Conservation (phyloP, 257 asterid species). For the Fraxinus cuspidata region DNA sequence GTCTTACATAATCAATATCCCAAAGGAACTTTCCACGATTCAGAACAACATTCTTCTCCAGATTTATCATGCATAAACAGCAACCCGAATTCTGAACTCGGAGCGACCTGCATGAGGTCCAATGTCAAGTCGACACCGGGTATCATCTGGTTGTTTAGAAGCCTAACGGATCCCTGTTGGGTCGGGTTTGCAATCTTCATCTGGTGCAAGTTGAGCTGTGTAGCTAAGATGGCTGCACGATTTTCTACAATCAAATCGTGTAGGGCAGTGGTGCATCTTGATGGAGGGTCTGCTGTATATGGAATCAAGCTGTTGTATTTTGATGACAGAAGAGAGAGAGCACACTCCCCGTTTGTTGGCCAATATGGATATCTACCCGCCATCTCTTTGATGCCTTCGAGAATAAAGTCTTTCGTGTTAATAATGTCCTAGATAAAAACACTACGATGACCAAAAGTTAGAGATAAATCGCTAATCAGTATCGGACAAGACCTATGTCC, state of each 20-base stretch:
- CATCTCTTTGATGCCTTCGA: constrained; percentile 17
- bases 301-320: constrained; percentile 34
- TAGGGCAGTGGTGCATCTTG: constrained; percentile 56
- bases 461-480: too few relatives aligned
- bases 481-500: too few relatives aligned
- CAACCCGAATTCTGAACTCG: constrained; percentile 38
- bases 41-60: constrained; percentile 34
- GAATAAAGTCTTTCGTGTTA: neutral
- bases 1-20: constrained; percentile 23
- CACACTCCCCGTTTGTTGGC: constrained; percentile 40
- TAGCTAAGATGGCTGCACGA: constrained; percentile 49
- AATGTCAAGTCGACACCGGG: constrained; percentile 40
- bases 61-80: constrained; percentile 27
- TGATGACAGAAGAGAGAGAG: constrained; percentile 89
- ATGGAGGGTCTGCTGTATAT: constrained; percentile 40
- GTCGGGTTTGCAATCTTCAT: neutral
- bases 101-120: constrained; percentile 51
- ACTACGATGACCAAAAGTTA: too few relatives aligned
- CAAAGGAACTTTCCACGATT: constrained; percentile 42
- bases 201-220: constrained; percentile 28
- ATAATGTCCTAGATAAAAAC: too few relatives aligned
- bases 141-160: neutral
- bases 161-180: constrained; percentile 7
- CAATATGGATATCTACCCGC: constrained; percentile 28
- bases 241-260: constrained; percentile 64